Percentiles rank a stretch among this genome's conserved stretches.
Conservation (phyloP, 768 basidiomycete species). For the Brasilioporus rufonigricans region DNA sequence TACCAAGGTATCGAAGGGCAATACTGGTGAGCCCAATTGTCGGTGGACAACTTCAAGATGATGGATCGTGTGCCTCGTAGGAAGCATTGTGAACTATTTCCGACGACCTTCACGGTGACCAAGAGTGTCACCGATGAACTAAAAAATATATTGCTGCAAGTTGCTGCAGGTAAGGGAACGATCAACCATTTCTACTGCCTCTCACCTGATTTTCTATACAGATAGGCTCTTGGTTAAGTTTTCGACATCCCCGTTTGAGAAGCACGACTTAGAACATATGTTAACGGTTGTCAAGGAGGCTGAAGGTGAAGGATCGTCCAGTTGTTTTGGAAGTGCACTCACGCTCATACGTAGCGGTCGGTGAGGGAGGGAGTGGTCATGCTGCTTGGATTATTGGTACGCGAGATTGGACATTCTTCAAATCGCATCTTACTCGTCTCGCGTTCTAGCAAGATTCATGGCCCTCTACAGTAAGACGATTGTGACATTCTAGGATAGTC, state of each 20-base stretch:
- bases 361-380: constrained; percentile 6
- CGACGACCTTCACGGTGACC: constrained; percentile 22
- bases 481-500: neutral
- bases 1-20: constrained; percentile 26
- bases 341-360: constrained; percentile 6
- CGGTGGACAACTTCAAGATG: neutral
- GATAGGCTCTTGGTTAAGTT: constrained; percentile 31
- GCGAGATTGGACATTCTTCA: neutral
- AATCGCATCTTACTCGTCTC: constrained; percentile 2
- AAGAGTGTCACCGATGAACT: constrained; percentile 16
- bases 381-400: constrained; percentile 29
- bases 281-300: constrained; percentile 29
- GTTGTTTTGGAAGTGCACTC: neutral
- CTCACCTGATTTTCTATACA: constrained; percentile 2
- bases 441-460: constrained; percentile 28
- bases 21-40: constrained; percentile 23
- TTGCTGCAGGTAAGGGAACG: constrained; percentile 27
- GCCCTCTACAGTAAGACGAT: constrained; percentile 25
- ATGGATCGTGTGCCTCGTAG: constrained; percentile 5
- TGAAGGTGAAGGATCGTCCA: constrained; percentile 11
- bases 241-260: constrained; percentile 31
- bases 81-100: constrained; percentile 33
- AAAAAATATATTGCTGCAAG: constrained; percentile 25
- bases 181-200: neutral
- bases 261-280: constrained; percentile 23